Evolutionary conservation across 139 green algal species (phyloP).

Genomic region (Micractinium sp.): DNA sequence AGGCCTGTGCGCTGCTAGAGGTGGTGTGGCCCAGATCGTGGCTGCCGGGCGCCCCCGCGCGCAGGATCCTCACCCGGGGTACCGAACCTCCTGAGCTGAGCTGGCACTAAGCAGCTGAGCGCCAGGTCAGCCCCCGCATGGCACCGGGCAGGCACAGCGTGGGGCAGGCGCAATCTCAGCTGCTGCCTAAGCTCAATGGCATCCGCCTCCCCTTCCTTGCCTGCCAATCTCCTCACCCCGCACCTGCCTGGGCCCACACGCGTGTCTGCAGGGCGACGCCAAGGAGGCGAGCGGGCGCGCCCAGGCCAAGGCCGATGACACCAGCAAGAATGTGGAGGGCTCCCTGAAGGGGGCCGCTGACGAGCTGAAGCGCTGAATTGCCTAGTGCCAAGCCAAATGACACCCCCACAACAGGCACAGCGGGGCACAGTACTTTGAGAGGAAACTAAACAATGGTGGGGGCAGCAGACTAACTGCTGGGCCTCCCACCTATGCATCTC

Average conservation of each 20-base stretch:
- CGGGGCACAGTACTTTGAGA: no score
- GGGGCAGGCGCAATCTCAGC: no score
- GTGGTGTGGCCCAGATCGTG: not conserved
- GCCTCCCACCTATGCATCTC: no score
- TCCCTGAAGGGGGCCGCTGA: constrained; percentile 2
- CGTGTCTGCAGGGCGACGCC: not conserved
- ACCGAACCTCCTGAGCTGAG: constrained; percentile 9
- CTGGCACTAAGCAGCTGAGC: not conserved
- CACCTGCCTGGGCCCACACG: not conserved
- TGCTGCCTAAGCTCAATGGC: no score
- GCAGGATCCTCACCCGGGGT: constrained; percentile 9
- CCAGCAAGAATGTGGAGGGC: not conserved
- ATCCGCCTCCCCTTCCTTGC: not conserved
- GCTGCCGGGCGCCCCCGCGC: not conserved
- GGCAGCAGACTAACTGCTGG: no score
- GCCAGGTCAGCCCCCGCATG: not conserved
- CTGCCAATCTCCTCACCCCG: not conserved
- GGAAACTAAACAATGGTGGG: no score
- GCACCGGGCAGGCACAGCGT: no score
- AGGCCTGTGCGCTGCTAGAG: no score
- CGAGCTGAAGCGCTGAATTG: constrained; percentile 30
- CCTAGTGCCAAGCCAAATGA: no score
- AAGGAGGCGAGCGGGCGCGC: not conserved
- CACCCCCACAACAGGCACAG: no score
- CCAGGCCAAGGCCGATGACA: constrained; percentile 7